A percentile compares a stretch with the other conserved stretches of the same genome.
phyloP scores from a whole-genome alignment of 164 flowering plant genomes.

The Sedum album region DNA sequence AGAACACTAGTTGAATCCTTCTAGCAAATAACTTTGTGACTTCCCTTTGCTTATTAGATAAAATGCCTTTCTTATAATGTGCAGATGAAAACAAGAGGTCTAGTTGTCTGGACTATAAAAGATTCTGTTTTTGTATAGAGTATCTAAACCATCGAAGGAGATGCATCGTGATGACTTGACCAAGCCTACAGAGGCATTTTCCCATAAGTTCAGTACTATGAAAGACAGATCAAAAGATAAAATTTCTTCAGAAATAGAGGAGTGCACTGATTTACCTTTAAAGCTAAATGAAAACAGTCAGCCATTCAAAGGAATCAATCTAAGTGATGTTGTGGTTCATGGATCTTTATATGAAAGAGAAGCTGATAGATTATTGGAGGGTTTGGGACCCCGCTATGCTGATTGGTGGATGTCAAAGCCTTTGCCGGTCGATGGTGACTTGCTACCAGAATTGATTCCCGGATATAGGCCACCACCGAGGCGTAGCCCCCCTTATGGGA shows the following conservation, averaged over 20 bases:
- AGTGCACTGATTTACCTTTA: neutral
- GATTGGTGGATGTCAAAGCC: constrained; percentile 98
- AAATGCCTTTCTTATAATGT: neutral
- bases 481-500: constrained; percentile 46
- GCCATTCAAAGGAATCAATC: neutral
- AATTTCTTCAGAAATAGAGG: constrained; percentile 11
- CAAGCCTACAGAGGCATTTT: constrained; percentile 10
- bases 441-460: constrained; percentile 77
- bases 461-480: constrained; percentile 66
- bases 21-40: neutral
- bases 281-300: constrained; percentile 2
- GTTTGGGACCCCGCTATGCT: constrained; percentile 86
- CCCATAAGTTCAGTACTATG: neutral
- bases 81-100: constrained; percentile 84
- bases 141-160: constrained; percentile 20
- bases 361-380: constrained; percentile 81
- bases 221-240: neutral
- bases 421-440: constrained; percentile 88
- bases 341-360: constrained; percentile 76
- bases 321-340: constrained; percentile 14
- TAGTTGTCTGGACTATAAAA: constrained; percentile 78
- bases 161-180: constrained; percentile 11
- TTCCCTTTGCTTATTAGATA: neutral
- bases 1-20: neutral
- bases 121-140: constrained; percentile 64